Evolutionary conservation across 805 yeast species (phyloP), one percentile per base, ranked within the genome.

Genomic region (Yamadazyma tumulicola): DNA sequence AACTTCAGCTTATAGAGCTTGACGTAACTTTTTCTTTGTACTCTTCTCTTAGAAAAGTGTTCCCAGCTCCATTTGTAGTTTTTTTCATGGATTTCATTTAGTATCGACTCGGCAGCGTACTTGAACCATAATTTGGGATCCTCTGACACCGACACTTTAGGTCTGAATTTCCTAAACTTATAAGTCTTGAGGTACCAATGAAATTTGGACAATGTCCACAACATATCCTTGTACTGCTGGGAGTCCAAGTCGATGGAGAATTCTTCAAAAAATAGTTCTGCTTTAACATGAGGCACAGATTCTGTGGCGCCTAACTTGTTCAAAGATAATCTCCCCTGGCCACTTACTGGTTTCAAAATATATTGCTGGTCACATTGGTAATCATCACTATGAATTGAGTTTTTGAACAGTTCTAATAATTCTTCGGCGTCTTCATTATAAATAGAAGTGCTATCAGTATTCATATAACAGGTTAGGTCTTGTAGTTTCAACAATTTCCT

Each of bases 11-110:
- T 81, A 86, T 89, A 91, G 0, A 86, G 60, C 10, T 53, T 53
- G 12, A 84, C 71, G 56, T 93, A 93, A 1, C 65, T 59, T 33
- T 70, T 74, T 48, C 96, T 67, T 52, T 83, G 79, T 41, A 85
- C 85, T 43, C 94, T 66, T 50, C 95, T 72, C 31, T 68, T 70
- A 31, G 75, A 74, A 46, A 91, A 77, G 50, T 75, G 75, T 3
- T 74, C 93, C 98, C 98, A 94, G 22, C 87, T 79, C 94, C 96
- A 85, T 48, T 75, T 77, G 47, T 79, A 74, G 52, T 85, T 78
- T 48, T 73, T 77, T 39, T 86, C 93, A 48, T 85, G 95, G 25
- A 93, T 80, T 52, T 88, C 96, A 38, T 77, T 68, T 28, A 77
- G 59, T 2, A 93, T 85, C 14, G 85, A 79, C n/a, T 72, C 59